Evolutionary conservation across 352 stramenopile species (phyloP).

Genomic region (Pythium diclinum): DNA sequence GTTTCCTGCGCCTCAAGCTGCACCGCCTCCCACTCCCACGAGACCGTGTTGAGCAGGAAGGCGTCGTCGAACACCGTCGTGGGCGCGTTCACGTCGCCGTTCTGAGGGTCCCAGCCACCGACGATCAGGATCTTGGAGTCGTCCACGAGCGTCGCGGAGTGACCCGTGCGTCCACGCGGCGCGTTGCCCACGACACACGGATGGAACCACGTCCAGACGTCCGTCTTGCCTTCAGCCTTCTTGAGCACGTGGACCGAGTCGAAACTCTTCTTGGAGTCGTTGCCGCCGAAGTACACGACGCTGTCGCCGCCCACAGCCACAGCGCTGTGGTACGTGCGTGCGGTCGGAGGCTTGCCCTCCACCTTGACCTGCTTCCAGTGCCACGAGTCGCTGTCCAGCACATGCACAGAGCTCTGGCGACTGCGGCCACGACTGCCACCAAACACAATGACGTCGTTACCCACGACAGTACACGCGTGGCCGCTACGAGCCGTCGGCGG

Average conservation of each 20-base stretch:
- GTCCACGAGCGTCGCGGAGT: conserved; percentile 86
- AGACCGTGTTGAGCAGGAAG: conserved; percentile 90
- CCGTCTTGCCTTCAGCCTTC: conserved; percentile 30
- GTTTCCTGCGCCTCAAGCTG: conserved; percentile 28
- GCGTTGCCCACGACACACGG: conserved; percentile 68
- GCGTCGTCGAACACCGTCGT: conserved; percentile 85
- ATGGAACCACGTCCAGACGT: conserved; percentile 87
- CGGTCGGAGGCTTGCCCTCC: conserved; percentile 81
- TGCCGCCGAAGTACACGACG: conserved; percentile 93
- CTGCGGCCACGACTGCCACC: conserved; percentile 66
- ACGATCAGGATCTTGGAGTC: conserved; percentile 89
- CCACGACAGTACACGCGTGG: conserved; percentile 72
- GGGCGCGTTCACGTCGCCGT: conserved; percentile 26
- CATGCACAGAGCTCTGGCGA: conserved; percentile 68
- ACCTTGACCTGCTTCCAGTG: conserved; percentile 87
- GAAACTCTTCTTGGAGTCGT: conserved; percentile 90
- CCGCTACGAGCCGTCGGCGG: conserved; percentile 60
- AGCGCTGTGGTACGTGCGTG: conserved; percentile 91
- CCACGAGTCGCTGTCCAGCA: conserved; percentile 84
- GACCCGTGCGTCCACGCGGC: conserved; percentile 83
- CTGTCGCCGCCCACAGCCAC: conserved; percentile 53
- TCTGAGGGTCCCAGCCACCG: conserved; percentile 93
- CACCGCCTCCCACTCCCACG: conserved; percentile 87
- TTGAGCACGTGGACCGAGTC: conserved; percentile 91
- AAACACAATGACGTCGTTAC: conserved; percentile 79